phyloP scores from a whole-genome alignment of 768 basidiomycete genomes.

The Hysterangium stoloniferum region DNA sequence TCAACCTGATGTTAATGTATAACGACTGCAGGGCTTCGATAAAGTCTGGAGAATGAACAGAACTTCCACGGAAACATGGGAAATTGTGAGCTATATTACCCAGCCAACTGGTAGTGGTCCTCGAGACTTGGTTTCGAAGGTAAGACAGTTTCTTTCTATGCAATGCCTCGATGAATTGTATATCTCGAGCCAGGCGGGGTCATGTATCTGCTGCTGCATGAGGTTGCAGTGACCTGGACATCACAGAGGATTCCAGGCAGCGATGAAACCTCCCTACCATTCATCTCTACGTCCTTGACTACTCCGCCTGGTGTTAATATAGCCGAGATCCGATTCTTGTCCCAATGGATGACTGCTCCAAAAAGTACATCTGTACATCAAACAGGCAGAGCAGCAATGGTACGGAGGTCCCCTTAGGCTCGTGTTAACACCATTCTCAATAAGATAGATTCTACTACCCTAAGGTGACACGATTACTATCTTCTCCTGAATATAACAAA shows the following conservation, averaged over 20 bases:
- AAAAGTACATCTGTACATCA: slow-evolving; percentile 55
- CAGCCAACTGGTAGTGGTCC: slow-evolving; percentile 61
- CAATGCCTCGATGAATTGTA: background rate
- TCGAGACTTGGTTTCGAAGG: slow-evolving; percentile 31
- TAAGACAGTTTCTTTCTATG: background rate
- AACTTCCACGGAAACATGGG: slow-evolving; percentile 23
- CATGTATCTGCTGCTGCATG: slow-evolving; percentile 43
- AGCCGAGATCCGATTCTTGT: slow-evolving; percentile 56
- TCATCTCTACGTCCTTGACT: slow-evolving; percentile 44
- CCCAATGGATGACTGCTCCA: slow-evolving; percentile 38
- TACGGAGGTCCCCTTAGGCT: background rate
- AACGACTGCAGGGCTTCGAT: slow-evolving; percentile 45
- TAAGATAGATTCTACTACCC: background rate
- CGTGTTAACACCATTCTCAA: background rate
- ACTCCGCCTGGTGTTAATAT: slow-evolving; percentile 16
- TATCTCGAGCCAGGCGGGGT: background rate
- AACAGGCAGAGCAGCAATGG: slow-evolving; percentile 47
- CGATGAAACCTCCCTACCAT: slow-evolving; percentile 42
- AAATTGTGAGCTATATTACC: slow-evolving; percentile 51
- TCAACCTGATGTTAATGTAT: background rate
- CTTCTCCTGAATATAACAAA: background rate
- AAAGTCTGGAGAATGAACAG: slow-evolving; percentile 54
- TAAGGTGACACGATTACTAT: background rate
- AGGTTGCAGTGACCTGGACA: slow-evolving; percentile 47
- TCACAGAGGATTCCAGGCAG: slow-evolving; percentile 45